phyloP scores from a whole-genome alignment of 140 eudicot species.

The Flaveria floridana region DNA sequence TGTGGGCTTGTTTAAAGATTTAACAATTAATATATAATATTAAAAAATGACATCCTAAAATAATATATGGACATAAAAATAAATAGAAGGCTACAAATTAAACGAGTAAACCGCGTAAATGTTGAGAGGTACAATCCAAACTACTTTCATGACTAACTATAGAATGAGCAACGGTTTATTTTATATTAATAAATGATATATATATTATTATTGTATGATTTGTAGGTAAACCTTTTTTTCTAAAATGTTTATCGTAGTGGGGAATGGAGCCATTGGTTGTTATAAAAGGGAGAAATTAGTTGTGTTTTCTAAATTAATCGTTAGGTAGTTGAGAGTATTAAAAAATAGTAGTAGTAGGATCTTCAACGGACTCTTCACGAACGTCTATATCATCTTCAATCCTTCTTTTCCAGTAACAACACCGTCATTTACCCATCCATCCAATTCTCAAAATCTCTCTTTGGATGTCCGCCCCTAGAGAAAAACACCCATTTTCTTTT shows the following conservation, averaged over 20 bases:
- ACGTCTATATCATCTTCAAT: too few relatives aligned
- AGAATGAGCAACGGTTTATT: constrained; percentile 5
- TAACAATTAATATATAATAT: not conserved
- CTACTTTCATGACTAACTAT: not conserved
- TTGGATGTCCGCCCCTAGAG: too few relatives aligned
- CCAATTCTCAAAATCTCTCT: too few relatives aligned
- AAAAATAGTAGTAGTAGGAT: too few relatives aligned
- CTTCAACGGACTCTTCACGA: too few relatives aligned
- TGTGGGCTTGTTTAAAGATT: constrained; percentile 2
- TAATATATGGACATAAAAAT: not conserved
- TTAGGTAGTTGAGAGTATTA: not conserved
- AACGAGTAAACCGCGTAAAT: constrained; percentile 16
- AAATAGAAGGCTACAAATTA: constrained; percentile 10
- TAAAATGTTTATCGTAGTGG: not conserved
- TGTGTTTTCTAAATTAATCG: not conserved
- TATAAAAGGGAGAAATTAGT: not conserved
- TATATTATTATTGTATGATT: too few relatives aligned
- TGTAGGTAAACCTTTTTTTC: not conserved
- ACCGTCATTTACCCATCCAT: too few relatives aligned
- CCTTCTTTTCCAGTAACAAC: too few relatives aligned
- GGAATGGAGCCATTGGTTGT: not conserved
- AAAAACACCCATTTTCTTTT: too few relatives aligned
- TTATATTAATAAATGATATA: not conserved
- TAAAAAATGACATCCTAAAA: too few relatives aligned
- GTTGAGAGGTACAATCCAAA: constrained; percentile 1